These are phyloP conservation scores for Pseudozyma flocculosa DNA, from an alignment of 1,284 basidiomycete species.

Conservation along the genomic window DNA sequence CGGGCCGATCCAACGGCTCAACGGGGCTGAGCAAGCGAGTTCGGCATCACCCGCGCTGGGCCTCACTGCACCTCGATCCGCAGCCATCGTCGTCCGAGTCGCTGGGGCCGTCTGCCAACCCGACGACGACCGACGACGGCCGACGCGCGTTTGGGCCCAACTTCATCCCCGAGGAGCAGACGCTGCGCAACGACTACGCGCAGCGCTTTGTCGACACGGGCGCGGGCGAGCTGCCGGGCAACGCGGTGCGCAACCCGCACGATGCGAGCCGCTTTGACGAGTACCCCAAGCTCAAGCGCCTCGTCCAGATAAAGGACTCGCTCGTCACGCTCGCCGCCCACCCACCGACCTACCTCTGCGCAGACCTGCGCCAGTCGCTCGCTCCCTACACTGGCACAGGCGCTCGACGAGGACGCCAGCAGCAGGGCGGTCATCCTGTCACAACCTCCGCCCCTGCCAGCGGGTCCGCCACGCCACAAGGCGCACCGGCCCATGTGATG, in stretches of 20 bases:
- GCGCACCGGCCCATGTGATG: too few species aligned
- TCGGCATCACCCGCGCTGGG: too few species aligned
- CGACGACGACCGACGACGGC: too few species aligned
- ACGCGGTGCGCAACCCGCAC: conserved; percentile 45
- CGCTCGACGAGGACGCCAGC: too few species aligned
- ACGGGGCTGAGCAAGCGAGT: too few species aligned
- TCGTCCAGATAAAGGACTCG: conserved; percentile 45
- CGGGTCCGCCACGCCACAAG: too few species aligned
- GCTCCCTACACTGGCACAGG: conserved; percentile 7
- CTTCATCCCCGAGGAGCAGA: conserved; percentile 76
- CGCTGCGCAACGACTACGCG: conserved; percentile 90
- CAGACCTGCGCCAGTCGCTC: conserved; percentile 37
- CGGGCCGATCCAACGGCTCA: too few species aligned
- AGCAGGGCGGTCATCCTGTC: too few species aligned
- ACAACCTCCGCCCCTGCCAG: too few species aligned
- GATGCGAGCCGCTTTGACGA: conserved; percentile 81
- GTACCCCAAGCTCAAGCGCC: conserved; percentile 59
- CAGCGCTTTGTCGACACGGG: conserved; percentile 75
- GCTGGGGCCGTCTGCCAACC: too few species aligned
- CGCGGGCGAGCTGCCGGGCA: conserved; percentile 39
- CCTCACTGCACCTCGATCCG: too few species aligned
- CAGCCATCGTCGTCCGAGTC: too few species aligned
- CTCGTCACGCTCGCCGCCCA: conserved; percentile 33
- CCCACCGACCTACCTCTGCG: conserved; percentile 44
- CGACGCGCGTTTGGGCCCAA: conserved; percentile 12